phyloP scores from a whole-genome alignment of 257 asterid genomes.

The Lycium ferocissimum region DNA sequence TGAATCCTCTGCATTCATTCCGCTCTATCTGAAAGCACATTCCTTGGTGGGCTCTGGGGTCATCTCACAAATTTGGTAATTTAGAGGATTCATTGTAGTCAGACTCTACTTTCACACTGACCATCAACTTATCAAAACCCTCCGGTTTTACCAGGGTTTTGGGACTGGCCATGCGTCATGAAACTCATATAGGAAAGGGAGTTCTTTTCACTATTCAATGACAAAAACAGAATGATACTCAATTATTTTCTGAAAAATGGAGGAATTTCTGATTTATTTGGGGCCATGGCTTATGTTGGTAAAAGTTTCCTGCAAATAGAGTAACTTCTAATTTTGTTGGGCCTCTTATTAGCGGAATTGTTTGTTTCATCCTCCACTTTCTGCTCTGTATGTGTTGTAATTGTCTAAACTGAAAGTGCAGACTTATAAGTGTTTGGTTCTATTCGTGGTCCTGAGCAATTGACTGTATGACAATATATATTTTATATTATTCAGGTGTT shows the following conservation, averaged over 20 bases:
- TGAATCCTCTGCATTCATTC: constrained; percentile 19
- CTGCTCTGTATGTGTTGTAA: constrained; percentile 26
- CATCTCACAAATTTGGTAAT: constrained; percentile 7
- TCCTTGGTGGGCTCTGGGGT: constrained; percentile 24
- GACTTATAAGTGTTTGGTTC: background rate
- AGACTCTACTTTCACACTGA: constrained; percentile 16
- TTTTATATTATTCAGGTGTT: constrained; percentile 60
- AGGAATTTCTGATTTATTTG: background rate
- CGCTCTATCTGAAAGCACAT: background rate
- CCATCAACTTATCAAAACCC: constrained; percentile 7
- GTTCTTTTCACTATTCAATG: constrained; percentile 3
- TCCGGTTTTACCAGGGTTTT: background rate
- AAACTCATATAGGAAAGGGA: background rate
- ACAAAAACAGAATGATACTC: background rate
- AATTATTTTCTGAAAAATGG: background rate
- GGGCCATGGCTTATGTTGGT: background rate
- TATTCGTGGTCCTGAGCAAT: background rate
- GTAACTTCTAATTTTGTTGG: background rate
- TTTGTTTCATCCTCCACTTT: constrained; percentile 19
- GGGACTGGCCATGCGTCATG: constrained; percentile 1
- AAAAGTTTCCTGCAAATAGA: background rate
- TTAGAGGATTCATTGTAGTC: background rate
- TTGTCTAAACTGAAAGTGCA: background rate
- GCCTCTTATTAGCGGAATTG: background rate
- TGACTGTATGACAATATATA: constrained; percentile 12